Base-by-base conservation (phyloP, 192 early-diverging fungal species). In the Coemansia sp. region DNA sequence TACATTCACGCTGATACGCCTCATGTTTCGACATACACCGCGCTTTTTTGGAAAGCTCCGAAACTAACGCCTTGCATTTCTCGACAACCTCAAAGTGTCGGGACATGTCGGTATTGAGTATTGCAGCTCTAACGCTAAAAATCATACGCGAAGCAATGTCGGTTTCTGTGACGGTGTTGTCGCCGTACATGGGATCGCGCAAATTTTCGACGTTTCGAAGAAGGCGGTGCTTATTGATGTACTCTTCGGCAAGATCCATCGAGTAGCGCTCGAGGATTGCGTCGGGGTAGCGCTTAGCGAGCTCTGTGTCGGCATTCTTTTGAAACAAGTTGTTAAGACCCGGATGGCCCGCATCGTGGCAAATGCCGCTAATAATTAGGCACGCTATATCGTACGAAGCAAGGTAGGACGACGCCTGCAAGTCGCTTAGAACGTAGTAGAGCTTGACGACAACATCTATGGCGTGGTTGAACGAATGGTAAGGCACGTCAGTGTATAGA, bases 391-490 rank as follows among this genome's bases (percentile, higher is more conserved):
- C 94, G 9, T 88, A 78, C 24, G 85, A 68, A 9, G 88, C 88
- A 11, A 94, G 71, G 60, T 91, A 91, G 6, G 88, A 86, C 1
- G 84, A 78, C 0, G 90, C 86, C 39, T 85, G 88, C 70, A 92
- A 84, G 43, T 93, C 87, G 24, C 72, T 77, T 7, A 96, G 76
- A 69, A 93, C 88, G 60, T 90, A 91, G 75, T 89, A 93, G 8
- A 95, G 84, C 64, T 95, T 90, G 46, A 89, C 87, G 2, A 91
- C 89, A 0, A 97, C 95, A 83, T 97, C 95, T 2, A 92, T 87
- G 15, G 94, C 94, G 67, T 97, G 95, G 72, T 90, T 90, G 72
- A 95, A 97, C 11, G 92, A 93, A 72, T 97, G 95, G 62, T 97
- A 97, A 6, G 92, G 92, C 58, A 92, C 93, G n/a, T 86, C 75